phyloP scores from a whole-genome alignment of 192 early-diverging fungal genomes.

The Borealophlyctis nickersoniae region DNA sequence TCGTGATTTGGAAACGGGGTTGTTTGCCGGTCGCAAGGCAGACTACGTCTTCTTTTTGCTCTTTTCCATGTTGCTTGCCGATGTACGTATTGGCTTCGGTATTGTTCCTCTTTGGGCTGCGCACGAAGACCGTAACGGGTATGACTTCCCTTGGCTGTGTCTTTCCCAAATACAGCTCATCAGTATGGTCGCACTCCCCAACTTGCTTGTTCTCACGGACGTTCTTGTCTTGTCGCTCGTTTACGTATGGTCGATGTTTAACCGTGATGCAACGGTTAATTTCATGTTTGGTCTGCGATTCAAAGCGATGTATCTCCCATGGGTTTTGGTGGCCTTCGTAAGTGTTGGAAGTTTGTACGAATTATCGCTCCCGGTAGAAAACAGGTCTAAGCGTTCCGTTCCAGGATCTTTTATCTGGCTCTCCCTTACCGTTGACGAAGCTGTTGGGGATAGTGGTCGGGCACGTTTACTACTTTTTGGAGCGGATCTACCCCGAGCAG shows the following conservation, averaged over 20 bases:
- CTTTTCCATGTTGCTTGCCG: conserved; percentile 49
- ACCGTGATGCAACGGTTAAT: conserved; percentile 50
- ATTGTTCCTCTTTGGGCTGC: neutral
- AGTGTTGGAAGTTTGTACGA: too few relatives aligned
- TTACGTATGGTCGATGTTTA: conserved; percentile 76
- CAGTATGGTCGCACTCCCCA: too few relatives aligned
- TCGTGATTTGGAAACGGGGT: conserved; percentile 61
- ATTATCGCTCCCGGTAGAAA: too few relatives aligned
- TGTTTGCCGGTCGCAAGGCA: conserved; percentile 64
- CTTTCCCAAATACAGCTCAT: neutral
- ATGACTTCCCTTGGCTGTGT: neutral
- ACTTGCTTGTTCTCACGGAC: conserved; percentile 38
- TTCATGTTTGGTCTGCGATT: conserved; percentile 77
- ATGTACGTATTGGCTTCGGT: conserved; percentile 33
- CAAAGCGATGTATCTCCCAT: conserved; percentile 74
- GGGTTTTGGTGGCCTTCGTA: conserved; percentile 55
- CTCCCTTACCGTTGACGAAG: conserved; percentile 42
- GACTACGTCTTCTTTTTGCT: conserved; percentile 79
- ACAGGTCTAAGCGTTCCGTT: too few relatives aligned
- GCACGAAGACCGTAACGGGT: neutral
- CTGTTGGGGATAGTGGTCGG: conserved; percentile 67
- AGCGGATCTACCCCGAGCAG: conserved; percentile 60
- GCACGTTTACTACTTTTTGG: conserved; percentile 73
- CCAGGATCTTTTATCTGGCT: conserved; percentile 51
- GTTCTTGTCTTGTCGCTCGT: conserved; percentile 59